Conservation (phyloP, 768 basidiomycete species). For the Sistotremastrum niveocremeum region DNA sequence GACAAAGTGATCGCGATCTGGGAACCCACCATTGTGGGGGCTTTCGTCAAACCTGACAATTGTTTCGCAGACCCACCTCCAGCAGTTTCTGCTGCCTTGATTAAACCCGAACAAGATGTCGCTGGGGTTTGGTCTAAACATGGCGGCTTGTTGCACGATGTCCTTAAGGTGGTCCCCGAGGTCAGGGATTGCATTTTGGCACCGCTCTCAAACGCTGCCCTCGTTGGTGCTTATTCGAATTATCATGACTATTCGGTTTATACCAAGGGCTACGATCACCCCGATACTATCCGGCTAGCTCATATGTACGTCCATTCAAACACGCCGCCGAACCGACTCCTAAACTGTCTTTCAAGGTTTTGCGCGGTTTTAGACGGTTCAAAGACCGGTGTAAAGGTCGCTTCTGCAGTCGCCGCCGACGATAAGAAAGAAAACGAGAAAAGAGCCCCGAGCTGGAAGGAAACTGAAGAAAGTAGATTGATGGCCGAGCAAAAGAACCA, state of each 20-base stretch:
- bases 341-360: slow-evolving; percentile 22
- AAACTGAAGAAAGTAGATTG: not conserved
- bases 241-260: slow-evolving; percentile 47
- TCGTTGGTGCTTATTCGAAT: slow-evolving; percentile 36
- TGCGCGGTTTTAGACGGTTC: slow-evolving; percentile 42
- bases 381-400: slow-evolving; percentile 43
- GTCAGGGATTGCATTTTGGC: slow-evolving; percentile 40
- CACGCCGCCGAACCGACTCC: not conserved
- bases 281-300: slow-evolving; percentile 37
- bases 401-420: slow-evolving; percentile 14
- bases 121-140: slow-evolving; percentile 25
- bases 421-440: slow-evolving; percentile 17
- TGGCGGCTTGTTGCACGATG: slow-evolving; percentile 7
- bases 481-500: slow-evolving; percentile 4
- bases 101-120: slow-evolving; percentile 30
- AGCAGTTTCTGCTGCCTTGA: slow-evolving; percentile 27
- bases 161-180: slow-evolving; percentile 16
- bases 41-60: slow-evolving; percentile 40
- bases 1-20: slow-evolving; percentile 47
- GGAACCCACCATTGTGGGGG: slow-evolving; percentile 38
- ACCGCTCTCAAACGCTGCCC: slow-evolving; percentile 28
- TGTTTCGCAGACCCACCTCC: slow-evolving; percentile 36
- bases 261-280: slow-evolving; percentile 34
- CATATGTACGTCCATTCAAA: slow-evolving; percentile 33
- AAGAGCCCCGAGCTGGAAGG: slow-evolving; percentile 18